phyloP scores from a whole-genome alignment of 257 asterid genomes.

The Gentiana dahurica region DNA sequence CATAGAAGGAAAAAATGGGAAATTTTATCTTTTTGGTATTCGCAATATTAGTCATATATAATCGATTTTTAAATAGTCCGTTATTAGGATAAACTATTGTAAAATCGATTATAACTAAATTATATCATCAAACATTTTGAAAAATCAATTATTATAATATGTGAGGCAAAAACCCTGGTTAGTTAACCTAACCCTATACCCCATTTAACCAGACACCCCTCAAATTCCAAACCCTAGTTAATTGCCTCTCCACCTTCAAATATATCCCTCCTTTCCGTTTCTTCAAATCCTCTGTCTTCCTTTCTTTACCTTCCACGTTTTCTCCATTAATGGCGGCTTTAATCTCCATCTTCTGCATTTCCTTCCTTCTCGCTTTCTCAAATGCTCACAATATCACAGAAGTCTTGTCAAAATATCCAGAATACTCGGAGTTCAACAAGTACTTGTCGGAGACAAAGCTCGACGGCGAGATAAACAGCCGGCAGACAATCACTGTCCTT shows the following conservation, averaged over 20 bases:
- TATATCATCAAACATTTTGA: too few relatives aligned
- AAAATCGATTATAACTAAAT: too few relatives aligned
- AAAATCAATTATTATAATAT: too few relatives aligned
- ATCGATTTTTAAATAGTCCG: too few relatives aligned
- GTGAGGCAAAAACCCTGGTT: background rate
- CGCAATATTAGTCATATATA: too few relatives aligned
- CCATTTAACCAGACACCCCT: background rate
- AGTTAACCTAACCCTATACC: background rate
- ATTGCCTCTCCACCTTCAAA: background rate
- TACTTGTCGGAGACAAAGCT: conserved; percentile 66
- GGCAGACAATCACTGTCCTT: conserved; percentile 71
- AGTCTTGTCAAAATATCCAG: conserved; percentile 49
- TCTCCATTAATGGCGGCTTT: conserved; percentile 30
- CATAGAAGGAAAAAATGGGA: too few relatives aligned
- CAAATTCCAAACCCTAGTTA: background rate
- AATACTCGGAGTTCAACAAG: conserved; percentile 68
- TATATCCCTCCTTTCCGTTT: background rate
- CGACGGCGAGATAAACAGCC: conserved; percentile 96
- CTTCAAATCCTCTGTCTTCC: background rate
- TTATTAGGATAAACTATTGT: too few relatives aligned
- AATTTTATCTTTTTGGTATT: too few relatives aligned
- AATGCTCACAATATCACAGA: conserved; percentile 64
- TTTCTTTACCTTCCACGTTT: conserved; percentile 1
- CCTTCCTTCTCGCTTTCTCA: conserved; percentile 23
- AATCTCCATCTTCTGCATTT: conserved; percentile 19